These are phyloP conservation scores for Chrysochromulina parva DNA, from an alignment of 78 protist genomes.

Conservation along the genomic window DNA sequence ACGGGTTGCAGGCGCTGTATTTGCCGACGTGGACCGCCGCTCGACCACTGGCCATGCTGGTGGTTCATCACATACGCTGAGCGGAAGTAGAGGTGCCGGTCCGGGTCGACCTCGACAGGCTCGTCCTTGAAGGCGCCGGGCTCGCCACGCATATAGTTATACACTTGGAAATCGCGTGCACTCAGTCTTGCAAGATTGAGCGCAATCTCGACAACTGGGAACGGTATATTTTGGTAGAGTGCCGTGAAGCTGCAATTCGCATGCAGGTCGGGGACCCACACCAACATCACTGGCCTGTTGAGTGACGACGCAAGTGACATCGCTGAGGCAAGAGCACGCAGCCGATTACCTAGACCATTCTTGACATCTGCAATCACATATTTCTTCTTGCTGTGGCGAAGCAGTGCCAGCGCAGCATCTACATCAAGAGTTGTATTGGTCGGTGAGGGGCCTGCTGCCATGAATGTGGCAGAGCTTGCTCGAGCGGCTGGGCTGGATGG, in stretches of 20 bases:
- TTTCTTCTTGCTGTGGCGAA: neutral
- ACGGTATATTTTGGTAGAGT: neutral
- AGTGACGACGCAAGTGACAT: neutral
- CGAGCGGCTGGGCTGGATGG: too few relatives aligned
- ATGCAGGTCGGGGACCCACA: neutral
- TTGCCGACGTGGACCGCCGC: neutral
- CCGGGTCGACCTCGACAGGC: neutral
- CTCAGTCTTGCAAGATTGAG: neutral
- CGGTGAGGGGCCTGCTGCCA: too few relatives aligned
- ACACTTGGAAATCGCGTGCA: neutral
- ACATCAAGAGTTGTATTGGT: too few relatives aligned
- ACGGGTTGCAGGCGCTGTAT: neutral
- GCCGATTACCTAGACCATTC: conserved; percentile 22
- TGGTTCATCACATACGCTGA: conserved; percentile 10
- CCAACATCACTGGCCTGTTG: neutral
- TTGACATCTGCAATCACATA: neutral
- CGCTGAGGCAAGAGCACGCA: conserved; percentile 2
- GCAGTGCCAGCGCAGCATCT: neutral
- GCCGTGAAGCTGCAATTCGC: neutral
- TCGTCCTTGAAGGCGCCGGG: conserved; percentile 16
- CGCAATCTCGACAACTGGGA: neutral
- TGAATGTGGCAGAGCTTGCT: too few relatives aligned
- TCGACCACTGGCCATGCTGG: neutral
- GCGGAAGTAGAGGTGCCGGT: neutral
- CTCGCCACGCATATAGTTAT: conserved; percentile 8